phyloP scores from a whole-genome alignment of 352 stramenopile genomes.

The Thalassiosira livingstoniorum region DNA sequence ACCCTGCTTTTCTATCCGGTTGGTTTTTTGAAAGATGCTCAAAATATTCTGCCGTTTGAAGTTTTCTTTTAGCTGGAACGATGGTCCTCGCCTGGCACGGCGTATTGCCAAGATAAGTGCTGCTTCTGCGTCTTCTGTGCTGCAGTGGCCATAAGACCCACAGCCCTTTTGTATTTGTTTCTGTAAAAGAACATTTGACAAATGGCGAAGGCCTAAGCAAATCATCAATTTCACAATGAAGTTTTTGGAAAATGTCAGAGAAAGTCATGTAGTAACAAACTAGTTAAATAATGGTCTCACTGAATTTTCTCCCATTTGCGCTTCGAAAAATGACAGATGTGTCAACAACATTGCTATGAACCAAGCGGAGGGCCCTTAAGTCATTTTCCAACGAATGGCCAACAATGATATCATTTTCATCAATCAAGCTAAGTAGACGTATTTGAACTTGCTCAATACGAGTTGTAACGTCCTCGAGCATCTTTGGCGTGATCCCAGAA shows the following conservation, averaged over 20 bases:
- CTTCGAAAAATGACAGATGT: constrained; percentile 77
- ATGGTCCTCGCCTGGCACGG: constrained; percentile 59
- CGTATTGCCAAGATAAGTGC: constrained; percentile 71
- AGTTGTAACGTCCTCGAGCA: constrained; percentile 65
- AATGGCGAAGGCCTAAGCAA: constrained; percentile 56
- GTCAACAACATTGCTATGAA: constrained; percentile 75
- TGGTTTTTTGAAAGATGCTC: constrained; percentile 56
- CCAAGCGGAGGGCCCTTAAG: constrained; percentile 66
- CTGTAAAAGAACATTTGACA: constrained; percentile 69
- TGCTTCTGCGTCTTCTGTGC: constrained; percentile 76
- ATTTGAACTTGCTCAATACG: constrained; percentile 70
- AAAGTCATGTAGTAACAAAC: too few relatives aligned
- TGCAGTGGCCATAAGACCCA: constrained; percentile 70
- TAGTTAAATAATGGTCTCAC: constrained; percentile 26
- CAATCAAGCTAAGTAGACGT: constrained; percentile 58
- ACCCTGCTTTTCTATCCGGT: constrained; percentile 19
- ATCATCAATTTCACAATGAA: too few relatives aligned
- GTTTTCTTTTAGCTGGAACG: constrained; percentile 67
- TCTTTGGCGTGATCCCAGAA: constrained; percentile 75
- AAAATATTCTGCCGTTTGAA: constrained; percentile 51
- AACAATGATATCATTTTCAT: constrained; percentile 76
- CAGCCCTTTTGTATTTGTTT: constrained; percentile 72
- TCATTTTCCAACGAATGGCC: constrained; percentile 85
- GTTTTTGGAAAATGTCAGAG: too few relatives aligned
- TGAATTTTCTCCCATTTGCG: constrained; percentile 74